Evolutionary conservation across 495 filamentous ascomycete species (phyloP).

Genomic region (Penicillium paradoxum): DNA sequence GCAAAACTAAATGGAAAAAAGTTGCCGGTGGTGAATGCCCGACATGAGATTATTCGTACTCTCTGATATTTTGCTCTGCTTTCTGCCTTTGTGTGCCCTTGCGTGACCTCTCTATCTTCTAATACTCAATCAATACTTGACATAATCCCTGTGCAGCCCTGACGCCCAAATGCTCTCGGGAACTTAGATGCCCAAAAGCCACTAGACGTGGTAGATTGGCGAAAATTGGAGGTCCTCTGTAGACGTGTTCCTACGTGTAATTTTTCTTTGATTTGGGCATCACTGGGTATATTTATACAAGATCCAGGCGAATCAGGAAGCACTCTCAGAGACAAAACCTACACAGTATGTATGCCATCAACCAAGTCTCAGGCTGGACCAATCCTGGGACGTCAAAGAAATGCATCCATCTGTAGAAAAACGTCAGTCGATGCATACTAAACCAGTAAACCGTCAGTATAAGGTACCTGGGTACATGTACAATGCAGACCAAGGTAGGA

Average conservation of each 20-base stretch:
- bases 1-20: constrained; percentile 67
- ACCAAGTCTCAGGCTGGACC: neutral
- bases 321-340: neutral
- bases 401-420: neutral
- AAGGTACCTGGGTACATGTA: neutral
- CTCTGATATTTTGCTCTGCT: constrained; percentile 31
- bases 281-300: too few species aligned
- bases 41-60: constrained; percentile 24
- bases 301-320: neutral
- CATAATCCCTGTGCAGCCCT: constrained; percentile 26
- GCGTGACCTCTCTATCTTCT: constrained; percentile 31
- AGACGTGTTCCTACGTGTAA: neutral
- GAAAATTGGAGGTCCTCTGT: neutral
- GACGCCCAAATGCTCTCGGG: constrained; percentile 1
- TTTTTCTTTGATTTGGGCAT: too few species aligned
- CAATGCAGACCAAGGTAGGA: constrained; percentile 8
- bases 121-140: constrained; percentile 27
- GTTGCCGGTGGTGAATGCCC: constrained; percentile 9
- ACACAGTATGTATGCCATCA: neutral
- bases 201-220: too few species aligned
- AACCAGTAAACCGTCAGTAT: neutral
- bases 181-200: constrained; percentile 1
- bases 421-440: neutral
- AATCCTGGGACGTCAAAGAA: neutral
- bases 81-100: constrained; percentile 26